phyloP scores from a whole-genome alignment of 768 basidiomycete genomes.

The Pleurotus tuoliensis region DNA sequence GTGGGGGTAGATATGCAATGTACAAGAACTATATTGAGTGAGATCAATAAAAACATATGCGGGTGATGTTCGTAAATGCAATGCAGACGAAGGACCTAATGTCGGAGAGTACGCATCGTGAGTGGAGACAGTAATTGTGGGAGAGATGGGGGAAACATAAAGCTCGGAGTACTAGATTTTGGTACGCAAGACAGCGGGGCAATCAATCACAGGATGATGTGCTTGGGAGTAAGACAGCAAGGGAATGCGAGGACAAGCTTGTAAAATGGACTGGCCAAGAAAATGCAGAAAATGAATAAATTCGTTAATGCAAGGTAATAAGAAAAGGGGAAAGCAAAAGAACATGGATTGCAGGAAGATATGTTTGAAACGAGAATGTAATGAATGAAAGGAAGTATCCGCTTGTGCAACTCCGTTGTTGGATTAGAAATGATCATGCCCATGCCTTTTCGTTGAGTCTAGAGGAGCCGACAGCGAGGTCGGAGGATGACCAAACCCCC shows the following conservation, averaged over 20 bases:
- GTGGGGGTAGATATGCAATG: constrained; percentile 5
- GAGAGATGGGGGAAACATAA: constrained; percentile 23
- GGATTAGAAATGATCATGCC: constrained; percentile 31
- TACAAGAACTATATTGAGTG: constrained; percentile 31
- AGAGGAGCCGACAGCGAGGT: constrained; percentile 44
- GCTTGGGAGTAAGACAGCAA: constrained; percentile 26
- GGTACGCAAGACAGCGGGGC: constrained; percentile 1
- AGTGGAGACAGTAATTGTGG: constrained; percentile 18
- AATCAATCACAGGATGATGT: constrained; percentile 20
- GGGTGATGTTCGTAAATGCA: constrained; percentile 33
- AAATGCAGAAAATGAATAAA: constrained; percentile 11
- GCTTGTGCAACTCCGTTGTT: constrained; percentile 8
- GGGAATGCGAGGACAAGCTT: constrained; percentile 17
- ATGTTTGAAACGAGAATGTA: constrained; percentile 13
- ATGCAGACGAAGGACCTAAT: constrained; percentile 20
- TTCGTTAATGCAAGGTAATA: constrained; percentile 12
- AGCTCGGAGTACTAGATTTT: constrained; percentile 11
- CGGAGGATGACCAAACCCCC: constrained; percentile 63
- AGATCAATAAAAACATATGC: constrained; percentile 45
- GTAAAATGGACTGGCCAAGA: constrained; percentile 14
- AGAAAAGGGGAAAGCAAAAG: constrained; percentile 16
- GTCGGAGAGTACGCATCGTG: constrained; percentile 8
- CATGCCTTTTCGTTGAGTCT: constrained; percentile 61
- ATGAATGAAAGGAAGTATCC: constrained; percentile 18
- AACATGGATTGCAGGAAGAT: constrained; percentile 13